Evolutionary conservation across 805 yeast genomes (phyloP).

Genomic region (Peterozyma xylosa): DNA sequence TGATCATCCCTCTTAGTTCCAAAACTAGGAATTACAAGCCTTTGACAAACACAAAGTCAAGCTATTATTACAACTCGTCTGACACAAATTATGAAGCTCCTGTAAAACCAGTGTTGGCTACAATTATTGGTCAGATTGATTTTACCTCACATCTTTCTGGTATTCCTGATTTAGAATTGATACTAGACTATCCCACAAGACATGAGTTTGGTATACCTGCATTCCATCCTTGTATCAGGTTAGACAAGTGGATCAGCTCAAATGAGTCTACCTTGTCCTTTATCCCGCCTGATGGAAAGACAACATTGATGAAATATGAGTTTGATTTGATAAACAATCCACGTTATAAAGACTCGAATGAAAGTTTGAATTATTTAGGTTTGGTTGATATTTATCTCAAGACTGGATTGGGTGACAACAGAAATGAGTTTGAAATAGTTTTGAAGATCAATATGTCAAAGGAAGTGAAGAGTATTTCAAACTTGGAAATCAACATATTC

Average conservation of each 20-base stretch:
- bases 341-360: constrained; percentile 16
- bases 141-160: constrained; percentile 72
- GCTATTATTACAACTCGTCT: constrained; percentile 22
- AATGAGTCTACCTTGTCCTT: constrained; percentile 47
- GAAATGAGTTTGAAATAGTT: constrained; percentile 58
- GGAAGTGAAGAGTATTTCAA: constrained; percentile 38
- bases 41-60: constrained; percentile 5
- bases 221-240: constrained; percentile 64
- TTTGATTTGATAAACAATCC: constrained; percentile 37
- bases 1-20: constrained; percentile 34
- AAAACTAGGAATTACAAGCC: constrained; percentile 3
- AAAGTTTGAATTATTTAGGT: constrained; percentile 29
- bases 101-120: constrained; percentile 37
- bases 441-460: constrained; percentile 38
- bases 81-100: constrained; percentile 11
- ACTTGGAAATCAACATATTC: constrained; percentile 32
- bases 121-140: constrained; percentile 54
- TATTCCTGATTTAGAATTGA: constrained; percentile 60
- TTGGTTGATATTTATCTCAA: constrained; percentile 46
- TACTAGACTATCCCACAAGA: constrained; percentile 34
- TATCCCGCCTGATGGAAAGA: constrained; percentile 84
- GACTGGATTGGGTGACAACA: constrained; percentile 42
- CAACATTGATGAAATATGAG: constrained; percentile 54
- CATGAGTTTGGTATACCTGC: constrained; percentile 48
- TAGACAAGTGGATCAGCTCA: constrained; percentile 38